A percentile compares a stretch with the other conserved stretches of the same genome.
These are phyloP conservation scores for Candida mattraensis DNA, from an alignment of 805 yeast genomes.

Conservation along the genomic window DNA sequence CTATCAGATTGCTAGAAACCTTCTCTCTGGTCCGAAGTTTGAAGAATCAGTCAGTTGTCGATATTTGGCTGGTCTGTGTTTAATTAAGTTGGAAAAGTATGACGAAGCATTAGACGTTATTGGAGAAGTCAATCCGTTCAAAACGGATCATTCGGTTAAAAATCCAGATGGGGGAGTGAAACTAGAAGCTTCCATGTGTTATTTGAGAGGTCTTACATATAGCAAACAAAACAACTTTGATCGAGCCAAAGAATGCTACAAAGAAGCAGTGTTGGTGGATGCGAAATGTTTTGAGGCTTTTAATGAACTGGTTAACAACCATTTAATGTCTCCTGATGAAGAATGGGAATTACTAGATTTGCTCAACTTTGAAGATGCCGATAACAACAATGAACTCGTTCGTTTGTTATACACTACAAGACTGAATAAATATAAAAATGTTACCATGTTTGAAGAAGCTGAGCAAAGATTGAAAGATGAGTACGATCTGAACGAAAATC, in stretches of 20 bases:
- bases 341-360: slow-evolving; percentile 77
- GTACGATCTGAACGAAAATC: slow-evolving; percentile 65
- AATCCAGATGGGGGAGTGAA: slow-evolving; percentile 81
- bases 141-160: slow-evolving; percentile 33
- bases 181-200: slow-evolving; percentile 84
- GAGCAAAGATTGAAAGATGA: slow-evolving; percentile 66
- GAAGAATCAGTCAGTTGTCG: slow-evolving; percentile 72
- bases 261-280: slow-evolving; percentile 84
- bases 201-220: slow-evolving; percentile 78
- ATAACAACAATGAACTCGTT: slow-evolving; percentile 79
- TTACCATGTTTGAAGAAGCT: slow-evolving; percentile 60
- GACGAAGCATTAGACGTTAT: slow-evolving; percentile 87
- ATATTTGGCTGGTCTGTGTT: slow-evolving; percentile 74
- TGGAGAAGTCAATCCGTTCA: slow-evolving; percentile 80
- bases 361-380: slow-evolving; percentile 69
- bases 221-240: slow-evolving; percentile 82
- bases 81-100: slow-evolving; percentile 70
- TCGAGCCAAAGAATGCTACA: slow-evolving; percentile 80
- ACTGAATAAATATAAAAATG: slow-evolving; percentile 69
- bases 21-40: slow-evolving; percentile 57
- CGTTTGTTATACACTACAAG: slow-evolving; percentile 72
- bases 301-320: slow-evolving; percentile 69
- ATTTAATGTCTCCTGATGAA: slow-evolving; percentile 77
- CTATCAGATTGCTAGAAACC: slow-evolving; percentile 73
- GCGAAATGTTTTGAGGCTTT: slow-evolving; percentile 94